Evolutionary conservation across 169 alveolate genomes (phyloP).

Genomic region (Theileria parva): DNA sequence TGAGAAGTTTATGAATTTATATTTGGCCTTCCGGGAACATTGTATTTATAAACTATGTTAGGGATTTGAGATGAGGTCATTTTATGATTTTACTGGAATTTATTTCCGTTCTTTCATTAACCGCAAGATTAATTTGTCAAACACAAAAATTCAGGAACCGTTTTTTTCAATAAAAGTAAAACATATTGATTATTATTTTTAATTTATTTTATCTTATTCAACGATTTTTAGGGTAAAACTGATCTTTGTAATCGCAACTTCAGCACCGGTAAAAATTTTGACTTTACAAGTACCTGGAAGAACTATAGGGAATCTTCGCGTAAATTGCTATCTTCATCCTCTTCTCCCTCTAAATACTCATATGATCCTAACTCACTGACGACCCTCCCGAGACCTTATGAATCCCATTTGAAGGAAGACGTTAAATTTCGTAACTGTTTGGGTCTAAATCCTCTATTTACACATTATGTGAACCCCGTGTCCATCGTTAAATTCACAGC

Average conservation of each 20-base stretch:
- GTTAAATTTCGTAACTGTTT: slow-evolving; percentile 14
- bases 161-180: slow-evolving; percentile 22
- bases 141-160: slow-evolving; percentile 5
- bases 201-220: neutral
- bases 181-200: neutral
- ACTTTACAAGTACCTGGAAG: slow-evolving; percentile 25
- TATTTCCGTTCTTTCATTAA: slow-evolving; percentile 10
- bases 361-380: slow-evolving; percentile 49
- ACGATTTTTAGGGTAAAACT: slow-evolving; percentile 7
- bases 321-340: neutral
- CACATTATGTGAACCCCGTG: slow-evolving; percentile 64
- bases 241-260: slow-evolving; percentile 17
- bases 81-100: slow-evolving; percentile 2
- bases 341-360: slow-evolving; percentile 8
- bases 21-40: neutral
- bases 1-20: neutral
- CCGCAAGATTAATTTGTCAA: slow-evolving; percentile 5
- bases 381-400: slow-evolving; percentile 41
- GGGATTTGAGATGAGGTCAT: slow-evolving; percentile 13
- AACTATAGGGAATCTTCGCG: slow-evolving; percentile 28
- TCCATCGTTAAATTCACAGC: slow-evolving; percentile 77
- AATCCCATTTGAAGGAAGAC: slow-evolving; percentile 17
- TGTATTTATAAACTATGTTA: slow-evolving; percentile 3
- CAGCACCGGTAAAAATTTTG: slow-evolving; percentile 9
- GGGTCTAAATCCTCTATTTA: slow-evolving; percentile 58